Conservation (phyloP, 257 asterid species). For the Ehretia macrophylla region DNA sequence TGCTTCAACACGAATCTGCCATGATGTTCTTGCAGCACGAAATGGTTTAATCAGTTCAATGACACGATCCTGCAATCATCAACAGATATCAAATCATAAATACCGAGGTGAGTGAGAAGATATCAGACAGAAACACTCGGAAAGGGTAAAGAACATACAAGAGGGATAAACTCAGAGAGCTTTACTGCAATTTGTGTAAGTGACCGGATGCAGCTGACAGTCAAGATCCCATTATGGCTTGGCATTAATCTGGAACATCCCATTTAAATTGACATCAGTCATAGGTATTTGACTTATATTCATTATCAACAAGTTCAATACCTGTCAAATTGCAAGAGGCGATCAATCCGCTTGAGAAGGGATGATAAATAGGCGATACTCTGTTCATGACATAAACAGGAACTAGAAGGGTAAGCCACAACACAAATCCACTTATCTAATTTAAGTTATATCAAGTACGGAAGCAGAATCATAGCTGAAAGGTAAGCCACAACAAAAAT, state of each 20-base stretch:
- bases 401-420: constrained; percentile 20
- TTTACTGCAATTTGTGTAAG: constrained; percentile 81
- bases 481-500: too few relatives aligned
- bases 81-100: constrained; percentile 17
- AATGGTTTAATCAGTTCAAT: constrained; percentile 68
- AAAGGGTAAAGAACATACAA: constrained; percentile 49
- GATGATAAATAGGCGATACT: constrained; percentile 63
- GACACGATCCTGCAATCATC: constrained; percentile 59
- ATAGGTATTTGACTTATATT: constrained; percentile 3
- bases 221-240: constrained; percentile 89
- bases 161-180: constrained; percentile 78
- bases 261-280: constrained; percentile 10
- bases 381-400: constrained; percentile 50
- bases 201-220: constrained; percentile 75
- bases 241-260: constrained; percentile 78
- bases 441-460: background rate
- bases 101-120: background rate
- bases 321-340: constrained; percentile 97
- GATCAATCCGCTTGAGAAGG: constrained; percentile 94
- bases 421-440: background rate
- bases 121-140: background rate
- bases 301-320: constrained; percentile 22
- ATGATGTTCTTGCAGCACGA: constrained; percentile 41
- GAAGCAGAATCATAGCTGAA: too few relatives aligned
- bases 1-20: constrained; percentile 84